phyloP scores from a whole-genome alignment of 73 alveolate genomes.

The Diophrys appendiculata region DNA sequence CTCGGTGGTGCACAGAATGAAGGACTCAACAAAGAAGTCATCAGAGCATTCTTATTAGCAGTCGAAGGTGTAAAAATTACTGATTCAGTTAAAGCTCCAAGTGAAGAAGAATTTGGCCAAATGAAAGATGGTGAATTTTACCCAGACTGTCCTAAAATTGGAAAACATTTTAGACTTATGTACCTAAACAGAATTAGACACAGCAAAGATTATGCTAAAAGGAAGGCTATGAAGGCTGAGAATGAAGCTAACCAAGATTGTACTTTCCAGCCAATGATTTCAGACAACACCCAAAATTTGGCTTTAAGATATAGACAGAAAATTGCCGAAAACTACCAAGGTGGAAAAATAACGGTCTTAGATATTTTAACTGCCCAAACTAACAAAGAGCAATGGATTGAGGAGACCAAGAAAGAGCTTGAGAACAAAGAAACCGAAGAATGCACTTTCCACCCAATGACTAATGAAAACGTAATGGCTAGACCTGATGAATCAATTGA shows the following conservation, averaged over 20 bases:
- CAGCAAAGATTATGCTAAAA: slow-evolving; percentile 6
- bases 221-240: background rate
- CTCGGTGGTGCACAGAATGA: slow-evolving; percentile 54
- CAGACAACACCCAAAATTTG: slow-evolving; percentile 32
- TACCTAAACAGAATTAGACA: slow-evolving; percentile 47
- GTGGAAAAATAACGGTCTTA: slow-evolving; percentile 18
- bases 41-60: slow-evolving; percentile 41
- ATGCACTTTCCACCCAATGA: slow-evolving; percentile 30
- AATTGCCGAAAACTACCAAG: slow-evolving; percentile 21
- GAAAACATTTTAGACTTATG: slow-evolving; percentile 36
- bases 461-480: slow-evolving; percentile 3
- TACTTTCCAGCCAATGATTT: slow-evolving; percentile 48
- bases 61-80: slow-evolving; percentile 41
- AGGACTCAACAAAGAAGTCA: slow-evolving; percentile 37
- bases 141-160: slow-evolving; percentile 32
- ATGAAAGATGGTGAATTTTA: slow-evolving; percentile 19
- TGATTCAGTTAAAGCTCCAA: slow-evolving; percentile 19
- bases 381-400: slow-evolving; percentile 26
- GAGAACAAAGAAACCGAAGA: slow-evolving; percentile 23
- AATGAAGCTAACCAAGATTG: slow-evolving; percentile 21
- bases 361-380: slow-evolving; percentile 27
- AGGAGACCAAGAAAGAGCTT: slow-evolving; percentile 22
- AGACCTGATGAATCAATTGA: background rate
- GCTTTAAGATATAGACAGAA: slow-evolving; percentile 41
- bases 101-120: slow-evolving; percentile 24